phyloP scores from a whole-genome alignment of 2,329 filamentous ascomycete genomes.

The Hypoxylon sp. region DNA sequence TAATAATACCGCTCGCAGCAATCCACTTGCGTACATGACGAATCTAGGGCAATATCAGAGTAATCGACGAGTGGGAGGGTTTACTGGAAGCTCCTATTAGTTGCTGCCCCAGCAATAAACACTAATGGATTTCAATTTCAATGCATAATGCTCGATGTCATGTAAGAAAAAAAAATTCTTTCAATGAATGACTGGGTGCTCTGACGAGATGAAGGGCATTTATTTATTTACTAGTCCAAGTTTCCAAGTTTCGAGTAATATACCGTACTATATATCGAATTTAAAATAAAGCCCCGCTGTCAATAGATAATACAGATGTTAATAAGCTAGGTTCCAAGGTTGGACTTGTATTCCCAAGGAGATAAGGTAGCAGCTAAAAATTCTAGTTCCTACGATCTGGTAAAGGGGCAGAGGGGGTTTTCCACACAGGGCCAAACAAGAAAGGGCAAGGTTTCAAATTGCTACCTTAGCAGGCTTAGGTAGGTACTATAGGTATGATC shows the following conservation, averaged over 20 bases:
- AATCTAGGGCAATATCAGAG: conserved; percentile 8
- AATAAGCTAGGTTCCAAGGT: conserved; percentile 7
- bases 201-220: conserved; percentile 4
- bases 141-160: conserved; percentile 20
- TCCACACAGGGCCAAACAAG: neutral
- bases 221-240: neutral
- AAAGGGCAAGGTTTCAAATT: neutral
- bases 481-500: neutral
- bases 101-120: neutral
- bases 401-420: neutral
- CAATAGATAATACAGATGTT: conserved; percentile 24
- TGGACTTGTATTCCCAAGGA: neutral
- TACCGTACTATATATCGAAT: conserved; percentile 11
- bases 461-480: too few species aligned
- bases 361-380: conserved; percentile 7
- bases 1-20: conserved; percentile 3
- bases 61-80: neutral
- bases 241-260: conserved; percentile 11
- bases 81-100: neutral
- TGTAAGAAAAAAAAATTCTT: conserved; percentile 1
- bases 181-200: conserved; percentile 2
- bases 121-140: conserved; percentile 1
- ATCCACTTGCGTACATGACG: conserved; percentile 9
- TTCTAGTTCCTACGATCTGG: neutral
- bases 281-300: conserved; percentile 30